Conservation (phyloP, 768 basidiomycete species). For the Fomitopsis serialis region DNA sequence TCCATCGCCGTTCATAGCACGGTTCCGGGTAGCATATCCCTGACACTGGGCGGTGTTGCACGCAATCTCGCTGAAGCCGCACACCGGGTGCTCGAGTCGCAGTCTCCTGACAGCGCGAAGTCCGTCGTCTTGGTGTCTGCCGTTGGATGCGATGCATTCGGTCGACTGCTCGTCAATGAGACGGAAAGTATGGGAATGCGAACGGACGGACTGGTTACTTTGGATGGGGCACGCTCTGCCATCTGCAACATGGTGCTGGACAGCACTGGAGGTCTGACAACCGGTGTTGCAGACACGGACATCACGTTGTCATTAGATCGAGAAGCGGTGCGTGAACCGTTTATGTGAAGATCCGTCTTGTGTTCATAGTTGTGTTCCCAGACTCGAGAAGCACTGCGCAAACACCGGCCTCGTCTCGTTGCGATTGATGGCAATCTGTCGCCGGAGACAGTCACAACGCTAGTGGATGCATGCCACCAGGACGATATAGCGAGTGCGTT, state of each 20-base stretch:
- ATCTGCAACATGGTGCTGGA: conserved; percentile 88
- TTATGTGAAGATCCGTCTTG: background rate
- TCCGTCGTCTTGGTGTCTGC: conserved; percentile 66
- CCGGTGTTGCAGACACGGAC: conserved; percentile 93
- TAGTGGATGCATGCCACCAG: conserved; percentile 48
- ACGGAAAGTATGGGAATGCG: conserved; percentile 66
- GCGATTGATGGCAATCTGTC: conserved; percentile 77
- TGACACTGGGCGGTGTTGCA: conserved; percentile 85
- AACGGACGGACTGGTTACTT: conserved; percentile 65
- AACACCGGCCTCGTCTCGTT: conserved; percentile 50
- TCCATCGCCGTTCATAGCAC: conserved; percentile 59
- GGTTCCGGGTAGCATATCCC: conserved; percentile 64
- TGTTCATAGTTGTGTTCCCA: conserved; percentile 19
- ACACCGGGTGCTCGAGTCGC: conserved; percentile 49
- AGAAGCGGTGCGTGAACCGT: conserved; percentile 33
- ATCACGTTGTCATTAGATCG: conserved; percentile 47
- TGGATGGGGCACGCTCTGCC: conserved; percentile 47
- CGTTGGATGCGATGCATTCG: conserved; percentile 75
- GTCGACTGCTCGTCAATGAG: conserved; percentile 55
- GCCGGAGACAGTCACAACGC: conserved; percentile 39
- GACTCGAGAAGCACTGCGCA: conserved; percentile 46
- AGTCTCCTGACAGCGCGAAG: conserved; percentile 15
- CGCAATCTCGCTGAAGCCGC: conserved; percentile 95
- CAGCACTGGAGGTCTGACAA: conserved; percentile 58
- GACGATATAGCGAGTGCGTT: conserved; percentile 49